A percentile compares a stretch with the other conserved stretches of the same genome.
Conservation (phyloP, 768 basidiomycete species). For the Baorangia bicolor region DNA sequence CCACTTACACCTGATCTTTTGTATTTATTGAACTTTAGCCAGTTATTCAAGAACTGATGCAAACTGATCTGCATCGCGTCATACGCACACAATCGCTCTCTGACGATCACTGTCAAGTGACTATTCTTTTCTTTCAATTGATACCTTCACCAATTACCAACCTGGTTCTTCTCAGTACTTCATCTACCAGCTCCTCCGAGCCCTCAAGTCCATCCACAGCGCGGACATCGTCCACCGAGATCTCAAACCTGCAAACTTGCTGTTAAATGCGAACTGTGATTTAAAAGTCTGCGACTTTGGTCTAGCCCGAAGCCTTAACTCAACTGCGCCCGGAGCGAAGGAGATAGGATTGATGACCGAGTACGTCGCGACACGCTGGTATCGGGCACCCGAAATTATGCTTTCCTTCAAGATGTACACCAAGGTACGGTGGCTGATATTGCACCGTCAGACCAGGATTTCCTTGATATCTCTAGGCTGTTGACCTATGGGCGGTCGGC, state of each 20-base stretch:
- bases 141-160: not conserved
- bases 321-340: conserved; percentile 50
- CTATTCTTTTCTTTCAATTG: conserved; percentile 5
- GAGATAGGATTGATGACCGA: conserved; percentile 74
- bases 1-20: not conserved
- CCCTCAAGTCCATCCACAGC: conserved; percentile 86
- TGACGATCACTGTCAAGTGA: conserved; percentile 84
- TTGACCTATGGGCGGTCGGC: conserved; percentile 74
- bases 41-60: conserved; percentile 89
- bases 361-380: conserved; percentile 92
- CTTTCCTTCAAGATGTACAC: conserved; percentile 89
- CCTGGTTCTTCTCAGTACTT: conserved; percentile 54
- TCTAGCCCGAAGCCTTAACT: conserved; percentile 66
- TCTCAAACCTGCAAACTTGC: conserved; percentile 83
- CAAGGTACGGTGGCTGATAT: conserved; percentile 42
- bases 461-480: conserved; percentile 40
- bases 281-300: conserved; percentile 91
- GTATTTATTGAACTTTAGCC: conserved; percentile 8
- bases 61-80: conserved; percentile 88
- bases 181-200: conserved; percentile 81
- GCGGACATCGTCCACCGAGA: conserved; percentile 80
- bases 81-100: conserved; percentile 88
- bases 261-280: conserved; percentile 88
- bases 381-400: conserved; percentile 94
- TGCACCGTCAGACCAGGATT: conserved; percentile 6